Evolutionary conservation across 495 filamentous ascomycete genomes (phyloP).

Genomic region (Lepraria neglecta): DNA sequence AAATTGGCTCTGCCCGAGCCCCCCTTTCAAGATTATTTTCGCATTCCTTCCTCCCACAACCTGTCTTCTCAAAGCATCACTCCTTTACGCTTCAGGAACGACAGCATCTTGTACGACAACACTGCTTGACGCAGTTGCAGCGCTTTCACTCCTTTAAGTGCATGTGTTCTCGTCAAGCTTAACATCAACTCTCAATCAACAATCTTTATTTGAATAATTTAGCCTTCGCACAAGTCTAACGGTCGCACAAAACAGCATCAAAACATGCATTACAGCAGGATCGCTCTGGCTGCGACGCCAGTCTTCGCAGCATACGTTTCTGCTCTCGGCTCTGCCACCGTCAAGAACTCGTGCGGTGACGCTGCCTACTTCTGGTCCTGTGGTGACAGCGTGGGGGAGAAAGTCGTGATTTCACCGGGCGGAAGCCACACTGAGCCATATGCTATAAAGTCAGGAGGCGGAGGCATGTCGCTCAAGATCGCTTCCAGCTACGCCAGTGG

Average conservation of each 20-base stretch:
- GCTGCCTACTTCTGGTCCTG: conserved; percentile 15
- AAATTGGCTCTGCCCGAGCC: background rate
- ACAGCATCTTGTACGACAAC: conserved; percentile 15
- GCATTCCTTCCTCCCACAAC: conserved; percentile 11
- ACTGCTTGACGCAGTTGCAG: conserved; percentile 26
- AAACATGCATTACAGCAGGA: conserved; percentile 19
- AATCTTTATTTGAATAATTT: background rate
- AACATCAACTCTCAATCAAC: background rate
- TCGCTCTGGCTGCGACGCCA: conserved; percentile 21
- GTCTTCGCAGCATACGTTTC: conserved; percentile 16
- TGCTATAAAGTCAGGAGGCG: conserved; percentile 11
- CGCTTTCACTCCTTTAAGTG: conserved; percentile 26
- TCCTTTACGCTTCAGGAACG: conserved; percentile 22
- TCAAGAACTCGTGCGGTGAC: conserved; percentile 20
- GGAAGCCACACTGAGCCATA: conserved; percentile 13
- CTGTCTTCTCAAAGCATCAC: conserved; percentile 21
- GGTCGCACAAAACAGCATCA: conserved; percentile 8
- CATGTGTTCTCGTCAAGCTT: conserved; percentile 1
- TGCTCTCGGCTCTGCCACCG: conserved; percentile 11
- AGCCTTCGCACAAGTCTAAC: background rate
- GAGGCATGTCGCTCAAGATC: conserved; percentile 20
- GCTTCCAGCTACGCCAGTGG: conserved; percentile 6
- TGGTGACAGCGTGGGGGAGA: background rate
- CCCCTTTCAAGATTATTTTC: conserved; percentile 4
- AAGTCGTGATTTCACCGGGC: background rate